These are phyloP conservation scores for Fusarium beomiforme DNA, from an alignment of 2,329 filamentous ascomycete species.

Conservation along the genomic window DNA sequence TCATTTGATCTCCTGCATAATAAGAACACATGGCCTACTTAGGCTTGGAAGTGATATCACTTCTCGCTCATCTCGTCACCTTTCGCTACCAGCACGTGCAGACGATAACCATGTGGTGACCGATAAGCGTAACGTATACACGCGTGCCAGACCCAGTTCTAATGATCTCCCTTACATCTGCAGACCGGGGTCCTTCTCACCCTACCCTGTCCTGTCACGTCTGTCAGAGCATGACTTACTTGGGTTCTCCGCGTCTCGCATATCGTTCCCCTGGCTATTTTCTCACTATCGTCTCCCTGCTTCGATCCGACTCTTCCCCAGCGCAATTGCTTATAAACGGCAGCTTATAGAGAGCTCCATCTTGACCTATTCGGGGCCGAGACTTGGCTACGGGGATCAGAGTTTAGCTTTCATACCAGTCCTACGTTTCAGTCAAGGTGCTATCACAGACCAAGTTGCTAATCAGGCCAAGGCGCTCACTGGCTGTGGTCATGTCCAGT, in stretches of 20 bases:
- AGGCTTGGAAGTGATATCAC: slow-evolving; percentile 23
- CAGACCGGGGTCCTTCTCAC: not conserved
- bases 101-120: slow-evolving; percentile 27
- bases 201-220: not conserved
- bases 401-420: slow-evolving; percentile 36
- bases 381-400: slow-evolving; percentile 17
- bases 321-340: not conserved
- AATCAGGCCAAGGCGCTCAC: slow-evolving; percentile 2
- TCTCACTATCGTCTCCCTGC: slow-evolving; percentile 17
- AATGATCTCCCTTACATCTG: slow-evolving; percentile 24
- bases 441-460: not conserved
- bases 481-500: slow-evolving; percentile 4
- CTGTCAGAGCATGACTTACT: not conserved
- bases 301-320: slow-evolving; percentile 3
- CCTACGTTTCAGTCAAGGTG: slow-evolving; percentile 39
- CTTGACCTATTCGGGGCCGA: slow-evolving; percentile 6
- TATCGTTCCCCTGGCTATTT: slow-evolving; percentile 1
- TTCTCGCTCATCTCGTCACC: slow-evolving; percentile 1
- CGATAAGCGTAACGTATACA: slow-evolving; percentile 8
- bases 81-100: not conserved
- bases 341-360: not conserved
- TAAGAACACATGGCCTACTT: slow-evolving; percentile 10
- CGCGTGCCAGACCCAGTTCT: not conserved
- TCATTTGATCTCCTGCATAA: slow-evolving; percentile 2
- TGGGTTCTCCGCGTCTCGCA: slow-evolving; percentile 22